Evolutionary conservation across 257 asterid species (phyloP).

Genomic region (Plantago elongata): DNA sequence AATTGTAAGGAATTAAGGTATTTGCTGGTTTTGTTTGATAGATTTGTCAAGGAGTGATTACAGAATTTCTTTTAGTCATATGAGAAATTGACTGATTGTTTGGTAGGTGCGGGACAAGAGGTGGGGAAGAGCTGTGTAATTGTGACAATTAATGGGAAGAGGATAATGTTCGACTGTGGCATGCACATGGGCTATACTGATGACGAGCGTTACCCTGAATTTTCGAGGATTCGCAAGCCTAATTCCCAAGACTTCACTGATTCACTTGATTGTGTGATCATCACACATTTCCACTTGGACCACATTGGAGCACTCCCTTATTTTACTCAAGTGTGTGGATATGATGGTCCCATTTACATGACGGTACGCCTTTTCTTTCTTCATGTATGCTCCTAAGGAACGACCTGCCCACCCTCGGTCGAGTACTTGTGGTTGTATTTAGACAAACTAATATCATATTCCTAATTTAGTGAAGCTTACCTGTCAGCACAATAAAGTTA

Average conservation of each 20-base stretch:
- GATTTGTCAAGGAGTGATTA: background rate
- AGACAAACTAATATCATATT: background rate
- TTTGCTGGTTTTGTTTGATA: background rate
- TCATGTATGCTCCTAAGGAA: background rate
- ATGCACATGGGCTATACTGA: slow-evolving; percentile 90
- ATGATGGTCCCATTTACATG: slow-evolving; percentile 93
- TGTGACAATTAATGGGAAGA: slow-evolving; percentile 71
- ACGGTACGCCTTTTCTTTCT: slow-evolving; percentile 46
- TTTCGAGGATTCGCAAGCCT: slow-evolving; percentile 51
- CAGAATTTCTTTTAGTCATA: background rate
- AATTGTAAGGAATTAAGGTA: background rate
- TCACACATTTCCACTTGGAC: slow-evolving; percentile 93
- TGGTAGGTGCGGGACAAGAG: slow-evolving; percentile 90
- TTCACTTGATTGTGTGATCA: slow-evolving; percentile 67
- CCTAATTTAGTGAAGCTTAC: background rate
- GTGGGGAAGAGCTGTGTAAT: slow-evolving; percentile 96
- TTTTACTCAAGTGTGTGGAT: slow-evolving; percentile 93
- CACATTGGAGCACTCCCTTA: slow-evolving; percentile 96
- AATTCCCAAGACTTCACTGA: slow-evolving; percentile 43
- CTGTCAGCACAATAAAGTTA: background rate
- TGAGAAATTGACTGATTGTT: background rate
- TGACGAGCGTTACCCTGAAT: slow-evolving; percentile 69
- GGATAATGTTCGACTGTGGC: slow-evolving; percentile 93
- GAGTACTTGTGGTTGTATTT: background rate
- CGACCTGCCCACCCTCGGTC: background rate